A percentile compares a stretch with the other conserved stretches of the same genome.
Conservation (phyloP, 2,329 filamentous ascomycete genomes). For the Sporothrix variecibatus region DNA sequence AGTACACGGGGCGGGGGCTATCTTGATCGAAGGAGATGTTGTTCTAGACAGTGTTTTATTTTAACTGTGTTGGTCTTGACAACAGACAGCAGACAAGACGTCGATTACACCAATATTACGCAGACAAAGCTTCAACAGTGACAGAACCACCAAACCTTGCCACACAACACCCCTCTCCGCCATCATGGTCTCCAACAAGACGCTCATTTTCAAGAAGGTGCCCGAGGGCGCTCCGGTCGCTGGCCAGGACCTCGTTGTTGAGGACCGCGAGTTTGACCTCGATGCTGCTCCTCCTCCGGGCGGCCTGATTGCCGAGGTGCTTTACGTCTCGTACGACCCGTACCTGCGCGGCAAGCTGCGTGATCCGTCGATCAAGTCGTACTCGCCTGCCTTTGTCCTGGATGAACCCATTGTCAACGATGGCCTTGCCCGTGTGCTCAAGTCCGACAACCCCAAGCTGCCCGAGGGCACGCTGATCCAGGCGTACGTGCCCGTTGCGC, state of each 20-base stretch:
- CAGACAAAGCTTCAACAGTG: not conserved
- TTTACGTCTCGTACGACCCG: constrained; percentile 78
- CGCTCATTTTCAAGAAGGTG: constrained; percentile 69
- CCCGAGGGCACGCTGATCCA: constrained; percentile 67
- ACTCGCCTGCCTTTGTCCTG: constrained; percentile 63
- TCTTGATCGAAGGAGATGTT: not conserved
- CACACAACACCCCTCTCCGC: not conserved
- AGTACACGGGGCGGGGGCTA: not conserved
- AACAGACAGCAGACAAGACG: not conserved
- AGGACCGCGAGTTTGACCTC: constrained; percentile 68
- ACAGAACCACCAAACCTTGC: too few species aligned
- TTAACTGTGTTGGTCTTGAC: not conserved
- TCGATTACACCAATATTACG: not conserved
- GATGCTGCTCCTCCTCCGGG: constrained; percentile 58
- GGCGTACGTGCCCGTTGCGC: constrained; percentile 60
- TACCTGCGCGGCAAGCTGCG: constrained; percentile 85
- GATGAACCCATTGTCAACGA: constrained; percentile 65
- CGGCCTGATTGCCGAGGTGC: constrained; percentile 68
- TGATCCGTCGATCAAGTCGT: constrained; percentile 63
- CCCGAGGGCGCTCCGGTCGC: constrained; percentile 67
- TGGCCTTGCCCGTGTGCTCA: constrained; percentile 68
- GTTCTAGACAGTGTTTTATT: not conserved
- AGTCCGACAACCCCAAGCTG: constrained; percentile 63
- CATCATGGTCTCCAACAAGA: constrained; percentile 60
- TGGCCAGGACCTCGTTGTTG: constrained; percentile 69